Conservation (phyloP, 108 stramenopile species). For the Cylindrotheca closterium region DNA sequence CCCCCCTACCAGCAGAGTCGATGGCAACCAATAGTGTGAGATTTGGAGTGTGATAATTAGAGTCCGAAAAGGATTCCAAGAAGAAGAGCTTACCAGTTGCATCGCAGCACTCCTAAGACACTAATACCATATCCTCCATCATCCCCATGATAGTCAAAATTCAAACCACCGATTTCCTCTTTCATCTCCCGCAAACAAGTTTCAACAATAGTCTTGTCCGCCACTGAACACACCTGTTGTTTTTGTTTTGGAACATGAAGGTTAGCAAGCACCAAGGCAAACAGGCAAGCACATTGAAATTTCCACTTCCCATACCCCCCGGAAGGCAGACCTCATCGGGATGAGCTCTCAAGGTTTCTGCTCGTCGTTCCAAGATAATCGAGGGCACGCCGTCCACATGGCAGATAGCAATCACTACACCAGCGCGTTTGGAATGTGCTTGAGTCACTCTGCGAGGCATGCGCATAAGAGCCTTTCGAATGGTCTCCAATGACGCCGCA, state of each 20-base stretch:
- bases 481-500: conserved; percentile 57
- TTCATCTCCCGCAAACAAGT: conserved; percentile 95
- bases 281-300: too few species aligned
- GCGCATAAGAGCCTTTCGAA: conserved; percentile 87
- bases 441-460: conserved; percentile 90
- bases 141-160: conserved; percentile 32
- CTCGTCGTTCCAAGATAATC: conserved; percentile 88
- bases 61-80: background rate
- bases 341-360: conserved; percentile 68
- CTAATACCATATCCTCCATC: conserved; percentile 40
- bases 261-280: too few species aligned
- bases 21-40: background rate
- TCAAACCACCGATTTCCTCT: conserved; percentile 88
- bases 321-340: conserved; percentile 87
- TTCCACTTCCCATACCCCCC: conserved; percentile 96
- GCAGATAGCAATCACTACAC: conserved; percentile 88
- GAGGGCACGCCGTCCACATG: conserved; percentile 92
- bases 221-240: conserved; percentile 66
- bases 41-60: background rate
- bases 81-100: conserved; percentile 84
- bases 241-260: too few species aligned
- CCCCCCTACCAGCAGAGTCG: background rate
- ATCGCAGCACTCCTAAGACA: conserved; percentile 85
- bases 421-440: conserved; percentile 79
- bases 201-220: conserved; percentile 85